Evolutionary conservation across 1,284 basidiomycete genomes (phyloP).

Genomic region (Phenoliferia sp.): DNA sequence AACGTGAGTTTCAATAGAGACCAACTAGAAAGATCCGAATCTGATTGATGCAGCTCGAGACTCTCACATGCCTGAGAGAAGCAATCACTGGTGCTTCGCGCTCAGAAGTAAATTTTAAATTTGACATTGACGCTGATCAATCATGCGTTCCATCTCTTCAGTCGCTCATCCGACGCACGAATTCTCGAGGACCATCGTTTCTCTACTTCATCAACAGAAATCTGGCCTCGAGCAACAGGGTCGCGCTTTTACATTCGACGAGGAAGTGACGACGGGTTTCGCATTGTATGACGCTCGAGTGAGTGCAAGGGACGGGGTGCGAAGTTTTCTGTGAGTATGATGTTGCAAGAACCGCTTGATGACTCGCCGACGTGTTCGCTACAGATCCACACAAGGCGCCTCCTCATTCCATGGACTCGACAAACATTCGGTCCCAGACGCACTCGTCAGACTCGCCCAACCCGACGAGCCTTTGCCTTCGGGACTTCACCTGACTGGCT

Average conservation of each 20-base stretch:
- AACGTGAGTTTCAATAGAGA: background rate
- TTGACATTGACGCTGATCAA: background rate
- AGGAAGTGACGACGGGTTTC: background rate
- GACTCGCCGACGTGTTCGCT: too few species aligned
- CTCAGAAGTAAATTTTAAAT: too few species aligned
- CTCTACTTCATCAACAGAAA: background rate
- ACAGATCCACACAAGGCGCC: background rate
- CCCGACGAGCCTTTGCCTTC: background rate
- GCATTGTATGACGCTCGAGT: background rate
- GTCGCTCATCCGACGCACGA: background rate
- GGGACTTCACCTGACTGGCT: background rate
- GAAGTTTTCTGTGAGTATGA: background rate
- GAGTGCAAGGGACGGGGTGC: background rate
- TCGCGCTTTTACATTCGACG: background rate
- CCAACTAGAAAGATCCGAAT: too few species aligned
- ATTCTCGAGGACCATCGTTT: background rate
- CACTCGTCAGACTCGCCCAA: background rate
- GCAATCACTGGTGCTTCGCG: too few species aligned
- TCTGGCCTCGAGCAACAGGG: background rate
- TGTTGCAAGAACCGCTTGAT: too few species aligned
- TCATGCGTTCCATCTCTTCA: background rate
- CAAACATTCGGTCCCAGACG: background rate
- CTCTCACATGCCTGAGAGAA: too few species aligned
- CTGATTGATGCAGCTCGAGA: too few species aligned
- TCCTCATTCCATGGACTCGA: background rate